Evolutionary conservation across 108 stramenopile species (phyloP), one percentile per base, ranked within the genome.

Genomic region (Chaetoceros muelleri): DNA sequence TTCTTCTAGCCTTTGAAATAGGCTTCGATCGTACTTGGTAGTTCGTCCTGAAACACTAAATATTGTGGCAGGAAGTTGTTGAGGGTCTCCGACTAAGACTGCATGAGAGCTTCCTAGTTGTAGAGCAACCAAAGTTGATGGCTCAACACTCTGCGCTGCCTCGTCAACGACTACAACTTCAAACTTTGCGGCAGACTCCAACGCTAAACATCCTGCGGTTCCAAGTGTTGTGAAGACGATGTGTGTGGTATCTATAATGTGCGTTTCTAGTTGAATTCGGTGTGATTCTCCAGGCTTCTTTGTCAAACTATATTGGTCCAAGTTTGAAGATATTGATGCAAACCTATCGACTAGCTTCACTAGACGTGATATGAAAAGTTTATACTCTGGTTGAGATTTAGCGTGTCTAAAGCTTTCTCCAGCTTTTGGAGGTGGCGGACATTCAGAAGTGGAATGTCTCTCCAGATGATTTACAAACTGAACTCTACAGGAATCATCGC

Each of bases 151-250:
- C 66, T 99, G 97, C 2, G 96, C 98, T 0, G 97, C 97, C 64
- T 99, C 99, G 67, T 99, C 99, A 23, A 99, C 80, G 1, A 99
- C 95, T 1, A 98, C 94, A 13, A 96, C 94, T 58, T 90, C 92
- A 66, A 99, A 93, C 60, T 87, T 92, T 28, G 83, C 73, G 17
- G 80, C 74, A 7, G 84, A 75, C 59, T 95, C 85, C 25, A 97
- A 48, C 27, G 80, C 73, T 24, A 78, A 72, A 52, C 72, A 79
- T n/a, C 94, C 96, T 26, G 93, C 84, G 2, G 93, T 88, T 28
- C 94, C 95, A 18, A 99, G 69, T 0, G 99, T 99, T 23, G 96
- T 95, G 81, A 96, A 92, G 1, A 98, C 90, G 31, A 99, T 83
- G 57, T 97, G 94, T 0, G 88, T 85, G 23, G 75, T 74, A 65